phyloP scores from a whole-genome alignment of 345 rosid genomes.

The Euphorbia peplus region DNA sequence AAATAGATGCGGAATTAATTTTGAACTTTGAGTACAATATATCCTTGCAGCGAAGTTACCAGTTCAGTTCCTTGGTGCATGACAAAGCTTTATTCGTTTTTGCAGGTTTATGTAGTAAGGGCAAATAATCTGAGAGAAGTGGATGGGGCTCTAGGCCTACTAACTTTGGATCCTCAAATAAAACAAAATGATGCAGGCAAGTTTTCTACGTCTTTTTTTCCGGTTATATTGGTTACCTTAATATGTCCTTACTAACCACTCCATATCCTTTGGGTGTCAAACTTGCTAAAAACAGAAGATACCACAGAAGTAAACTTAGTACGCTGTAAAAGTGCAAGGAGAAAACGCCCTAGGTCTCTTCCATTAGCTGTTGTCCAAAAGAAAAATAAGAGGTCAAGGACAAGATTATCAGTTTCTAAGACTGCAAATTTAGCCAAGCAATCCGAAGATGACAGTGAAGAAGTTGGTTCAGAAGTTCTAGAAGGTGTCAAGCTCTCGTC shows the following conservation, averaged over 20 bases:
- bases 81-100: conserved; percentile 5
- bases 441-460: conserved; percentile 64
- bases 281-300: conserved; percentile 14
- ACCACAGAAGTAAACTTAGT: conserved; percentile 21
- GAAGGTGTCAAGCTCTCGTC: conserved; percentile 49
- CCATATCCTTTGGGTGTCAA: conserved; percentile 12
- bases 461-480: conserved; percentile 60
- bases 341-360: conserved; percentile 47
- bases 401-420: conserved; percentile 21
- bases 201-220: conserved; percentile 15
- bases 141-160: conserved; percentile 67
- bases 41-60: neutral
- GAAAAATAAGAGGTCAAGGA: conserved; percentile 36
- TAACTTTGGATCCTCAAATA: conserved; percentile 56
- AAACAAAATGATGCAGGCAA: conserved; percentile 53
- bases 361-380: conserved; percentile 42
- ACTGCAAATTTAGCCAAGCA: conserved; percentile 36
- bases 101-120: conserved; percentile 59
- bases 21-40: too few relatives aligned
- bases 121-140: conserved; percentile 56
- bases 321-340: conserved; percentile 27
- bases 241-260: neutral
- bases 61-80: conserved; percentile 7
- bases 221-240: conserved; percentile 12
- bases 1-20: neutral